Conservation (phyloP, 2,329 filamentous ascomycete species). For the Pseudocercospora eumusae region DNA sequence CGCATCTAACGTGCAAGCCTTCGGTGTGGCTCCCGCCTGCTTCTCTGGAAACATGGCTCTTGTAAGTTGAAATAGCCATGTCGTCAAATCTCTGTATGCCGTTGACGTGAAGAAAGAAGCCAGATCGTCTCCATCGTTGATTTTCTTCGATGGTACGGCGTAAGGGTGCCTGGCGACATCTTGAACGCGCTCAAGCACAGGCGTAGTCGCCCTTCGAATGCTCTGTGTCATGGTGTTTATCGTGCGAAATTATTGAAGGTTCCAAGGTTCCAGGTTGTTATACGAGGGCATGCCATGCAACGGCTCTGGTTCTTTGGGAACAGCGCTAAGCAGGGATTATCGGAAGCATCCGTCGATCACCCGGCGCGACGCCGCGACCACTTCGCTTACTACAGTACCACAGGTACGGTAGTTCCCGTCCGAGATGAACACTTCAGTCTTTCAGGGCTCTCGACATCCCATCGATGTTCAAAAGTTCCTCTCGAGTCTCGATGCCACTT, state of each 20-base stretch:
- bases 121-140: constrained; percentile 83
- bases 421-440: neutral
- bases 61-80: constrained; percentile 88
- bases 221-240: neutral
- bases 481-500: too few relatives aligned
- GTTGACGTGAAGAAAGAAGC: constrained; percentile 73
- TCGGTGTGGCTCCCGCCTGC: constrained; percentile 38
- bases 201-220: neutral
- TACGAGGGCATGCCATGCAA: neutral
- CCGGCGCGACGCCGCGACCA: neutral
- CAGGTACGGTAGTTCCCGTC: neutral
- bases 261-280: too few relatives aligned
- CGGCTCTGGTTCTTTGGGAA: neutral
- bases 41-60: constrained; percentile 76
- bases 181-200: constrained; percentile 12
- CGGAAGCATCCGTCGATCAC: neutral
- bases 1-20: constrained; percentile 40
- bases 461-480: too few relatives aligned
- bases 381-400: neutral
- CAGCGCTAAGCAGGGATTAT: neutral
- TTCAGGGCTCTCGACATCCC: too few relatives aligned
- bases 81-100: constrained; percentile 84
- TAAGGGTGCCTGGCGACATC: constrained; percentile 52
- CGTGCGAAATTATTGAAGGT: neutral
- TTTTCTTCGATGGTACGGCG: constrained; percentile 70